These are phyloP conservation scores for Actinidia arguta DNA, from an alignment of 179 eudicot species.

Conservation along the genomic window DNA sequence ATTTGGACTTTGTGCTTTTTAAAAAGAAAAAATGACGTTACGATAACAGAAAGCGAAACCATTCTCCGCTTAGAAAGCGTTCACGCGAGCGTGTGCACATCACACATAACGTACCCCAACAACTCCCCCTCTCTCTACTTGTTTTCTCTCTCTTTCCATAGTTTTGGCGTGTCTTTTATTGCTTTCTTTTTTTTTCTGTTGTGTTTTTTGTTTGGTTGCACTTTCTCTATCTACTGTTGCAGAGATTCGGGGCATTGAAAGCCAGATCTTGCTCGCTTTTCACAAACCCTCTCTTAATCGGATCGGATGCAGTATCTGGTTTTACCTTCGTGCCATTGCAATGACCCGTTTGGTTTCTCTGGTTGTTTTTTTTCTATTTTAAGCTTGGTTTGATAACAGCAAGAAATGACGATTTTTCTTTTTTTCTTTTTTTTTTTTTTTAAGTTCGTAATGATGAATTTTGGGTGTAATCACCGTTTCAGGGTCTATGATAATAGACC, in stretches of 20 bases:
- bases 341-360: background rate
- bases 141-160: too few relatives aligned
- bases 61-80: slow-evolving; percentile 5
- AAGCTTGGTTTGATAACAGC: too few relatives aligned
- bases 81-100: slow-evolving; percentile 18
- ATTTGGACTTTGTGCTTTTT: slow-evolving; percentile 18
- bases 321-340: slow-evolving; percentile 10
- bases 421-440: too few relatives aligned
- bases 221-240: background rate
- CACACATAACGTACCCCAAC: background rate
- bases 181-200: too few relatives aligned
- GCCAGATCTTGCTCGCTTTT: slow-evolving; percentile 21
- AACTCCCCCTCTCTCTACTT: too few relatives aligned
- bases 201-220: background rate
- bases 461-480: too few relatives aligned
- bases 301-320: background rate
- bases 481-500: too few relatives aligned
- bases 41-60: slow-evolving; percentile 28
- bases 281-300: slow-evolving; percentile 6
- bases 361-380: background rate
- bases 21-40: slow-evolving; percentile 5
- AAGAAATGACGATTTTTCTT: too few relatives aligned
- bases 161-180: too few relatives aligned
- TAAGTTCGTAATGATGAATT: too few relatives aligned
- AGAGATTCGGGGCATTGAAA: slow-evolving; percentile 9